Evolutionary conservation across 2,329 filamentous ascomycete genomes (phyloP).

Genomic region (Chrysosporium queenslandicum): DNA sequence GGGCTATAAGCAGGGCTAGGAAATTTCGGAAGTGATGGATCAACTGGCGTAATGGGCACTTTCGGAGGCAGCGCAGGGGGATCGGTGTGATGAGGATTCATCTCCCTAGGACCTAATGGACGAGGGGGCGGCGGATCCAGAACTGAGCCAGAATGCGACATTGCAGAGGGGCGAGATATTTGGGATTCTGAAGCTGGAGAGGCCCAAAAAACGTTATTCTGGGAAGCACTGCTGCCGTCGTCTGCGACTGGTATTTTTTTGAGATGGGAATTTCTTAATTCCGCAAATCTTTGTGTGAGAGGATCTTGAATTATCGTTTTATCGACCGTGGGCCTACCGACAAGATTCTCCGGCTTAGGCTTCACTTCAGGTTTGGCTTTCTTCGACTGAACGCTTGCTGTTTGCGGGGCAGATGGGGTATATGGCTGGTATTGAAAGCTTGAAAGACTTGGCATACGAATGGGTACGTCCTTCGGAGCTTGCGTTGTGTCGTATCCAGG

Average conservation of each 20-base stretch:
- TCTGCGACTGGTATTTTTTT: slow-evolving; percentile 8
- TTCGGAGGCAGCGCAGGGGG: slow-evolving; percentile 36
- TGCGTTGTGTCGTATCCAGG: neutral
- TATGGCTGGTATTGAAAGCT: slow-evolving; percentile 25
- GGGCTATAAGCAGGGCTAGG: slow-evolving; percentile 43
- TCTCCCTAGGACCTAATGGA: slow-evolving; percentile 36
- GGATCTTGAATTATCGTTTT: slow-evolving; percentile 23
- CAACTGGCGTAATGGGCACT: slow-evolving; percentile 28
- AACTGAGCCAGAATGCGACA: slow-evolving; percentile 8
- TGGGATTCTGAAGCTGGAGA: neutral
- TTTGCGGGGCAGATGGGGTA: neutral
- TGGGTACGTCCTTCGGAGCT: neutral
- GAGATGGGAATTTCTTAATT: slow-evolving; percentile 24
- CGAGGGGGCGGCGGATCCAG: slow-evolving; percentile 23
- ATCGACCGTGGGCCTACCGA: slow-evolving; percentile 13
- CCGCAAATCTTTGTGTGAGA: slow-evolving; percentile 36
- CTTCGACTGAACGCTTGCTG: neutral
- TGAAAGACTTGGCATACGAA: slow-evolving; percentile 33
- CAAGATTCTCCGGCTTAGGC: slow-evolving; percentile 21
- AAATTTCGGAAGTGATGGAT: slow-evolving; percentile 37
- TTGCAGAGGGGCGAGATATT: neutral
- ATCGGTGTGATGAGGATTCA: slow-evolving; percentile 25
- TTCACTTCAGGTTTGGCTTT: slow-evolving; percentile 18
- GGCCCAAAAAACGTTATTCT: neutral
- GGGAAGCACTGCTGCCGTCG: neutral